Percentiles rank a stretch among this genome's conserved stretches.
phyloP scores from a whole-genome alignment of 192 early-diverging fungal species.

The Coemansia sp. region DNA sequence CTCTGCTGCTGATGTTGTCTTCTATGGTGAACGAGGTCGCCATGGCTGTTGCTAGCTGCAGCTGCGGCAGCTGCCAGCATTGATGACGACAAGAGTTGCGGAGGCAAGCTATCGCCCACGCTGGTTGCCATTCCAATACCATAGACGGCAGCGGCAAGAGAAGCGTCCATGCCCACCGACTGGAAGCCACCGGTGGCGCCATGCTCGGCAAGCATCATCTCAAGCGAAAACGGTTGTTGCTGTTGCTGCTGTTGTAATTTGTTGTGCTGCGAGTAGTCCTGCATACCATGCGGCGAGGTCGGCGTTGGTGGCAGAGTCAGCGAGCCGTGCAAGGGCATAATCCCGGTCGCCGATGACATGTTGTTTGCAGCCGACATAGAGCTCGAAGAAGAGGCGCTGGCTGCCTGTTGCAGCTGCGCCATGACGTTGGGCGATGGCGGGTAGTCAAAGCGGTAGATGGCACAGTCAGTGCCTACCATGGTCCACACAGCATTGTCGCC shows the following conservation, averaged over 20 bases:
- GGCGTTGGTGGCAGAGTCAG: constrained; percentile 46
- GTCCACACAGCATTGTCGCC: constrained; percentile 94
- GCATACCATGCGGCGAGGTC: constrained; percentile 32
- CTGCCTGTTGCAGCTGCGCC: constrained; percentile 22
- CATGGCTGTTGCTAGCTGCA: constrained; percentile 2
- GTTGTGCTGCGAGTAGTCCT: constrained; percentile 54
- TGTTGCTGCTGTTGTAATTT: constrained; percentile 25
- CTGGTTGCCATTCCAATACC: constrained; percentile 27
- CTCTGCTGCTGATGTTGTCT: constrained; percentile 1
- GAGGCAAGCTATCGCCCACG: constrained; percentile 20
- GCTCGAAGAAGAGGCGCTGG: not conserved
- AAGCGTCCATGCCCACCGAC: constrained; percentile 26
- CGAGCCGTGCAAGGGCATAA: constrained; percentile 52
- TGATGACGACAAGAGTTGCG: constrained; percentile 22
- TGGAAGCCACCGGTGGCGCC: constrained; percentile 22
- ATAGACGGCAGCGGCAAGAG: constrained; percentile 48
- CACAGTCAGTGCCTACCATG: constrained; percentile 78
- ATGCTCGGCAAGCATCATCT: constrained; percentile 39
- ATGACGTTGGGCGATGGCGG: constrained; percentile 30
- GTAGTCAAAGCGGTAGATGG: constrained; percentile 54
- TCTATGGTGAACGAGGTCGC: not conserved
- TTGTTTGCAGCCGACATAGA: not conserved
- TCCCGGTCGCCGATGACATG: constrained; percentile 8
- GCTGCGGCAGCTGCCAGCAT: constrained; percentile 1
- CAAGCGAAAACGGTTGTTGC: constrained; percentile 22